Conservation (phyloP, 1,139 yeast genomes). For the Suhomyces bribrorum region DNA sequence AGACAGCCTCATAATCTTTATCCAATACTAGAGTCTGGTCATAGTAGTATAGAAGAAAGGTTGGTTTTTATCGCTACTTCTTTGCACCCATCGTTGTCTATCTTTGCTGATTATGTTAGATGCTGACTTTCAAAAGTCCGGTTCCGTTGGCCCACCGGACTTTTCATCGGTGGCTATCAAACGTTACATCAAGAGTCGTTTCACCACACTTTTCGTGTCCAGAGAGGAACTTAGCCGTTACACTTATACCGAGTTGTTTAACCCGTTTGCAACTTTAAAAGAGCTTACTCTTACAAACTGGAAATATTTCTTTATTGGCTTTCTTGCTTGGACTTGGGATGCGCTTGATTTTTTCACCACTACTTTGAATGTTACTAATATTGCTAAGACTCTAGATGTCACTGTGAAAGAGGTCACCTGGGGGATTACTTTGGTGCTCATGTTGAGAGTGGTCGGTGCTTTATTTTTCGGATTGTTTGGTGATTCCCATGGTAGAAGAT, state of each 20-base stretch:
- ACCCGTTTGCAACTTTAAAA: constrained; percentile 36
- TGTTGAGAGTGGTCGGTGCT: constrained; percentile 48
- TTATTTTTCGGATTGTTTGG: constrained; percentile 39
- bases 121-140: constrained; percentile 29
- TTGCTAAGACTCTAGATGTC: constrained; percentile 31
- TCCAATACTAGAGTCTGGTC: too few species aligned
- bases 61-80: too few species aligned
- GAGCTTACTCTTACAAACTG: constrained; percentile 36
- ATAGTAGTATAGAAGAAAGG: too few species aligned
- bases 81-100: not conserved
- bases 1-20: too few species aligned
- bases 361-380: constrained; percentile 32
- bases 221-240: constrained; percentile 31
- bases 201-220: constrained; percentile 35
- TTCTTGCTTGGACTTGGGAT: constrained; percentile 47
- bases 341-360: constrained; percentile 45
- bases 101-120: constrained; percentile 2
- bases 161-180: constrained; percentile 28
- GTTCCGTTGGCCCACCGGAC: constrained; percentile 34
- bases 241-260: constrained; percentile 31
- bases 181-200: constrained; percentile 30
- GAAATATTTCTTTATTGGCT: constrained; percentile 37
- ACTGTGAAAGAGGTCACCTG: constrained; percentile 36
- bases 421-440: constrained; percentile 48
- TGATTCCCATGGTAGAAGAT: constrained; percentile 40